A percentile compares a stretch with the other conserved stretches of the same genome.
Conservation (phyloP, 345 rosid genomes). For the Populus pruinosa region DNA sequence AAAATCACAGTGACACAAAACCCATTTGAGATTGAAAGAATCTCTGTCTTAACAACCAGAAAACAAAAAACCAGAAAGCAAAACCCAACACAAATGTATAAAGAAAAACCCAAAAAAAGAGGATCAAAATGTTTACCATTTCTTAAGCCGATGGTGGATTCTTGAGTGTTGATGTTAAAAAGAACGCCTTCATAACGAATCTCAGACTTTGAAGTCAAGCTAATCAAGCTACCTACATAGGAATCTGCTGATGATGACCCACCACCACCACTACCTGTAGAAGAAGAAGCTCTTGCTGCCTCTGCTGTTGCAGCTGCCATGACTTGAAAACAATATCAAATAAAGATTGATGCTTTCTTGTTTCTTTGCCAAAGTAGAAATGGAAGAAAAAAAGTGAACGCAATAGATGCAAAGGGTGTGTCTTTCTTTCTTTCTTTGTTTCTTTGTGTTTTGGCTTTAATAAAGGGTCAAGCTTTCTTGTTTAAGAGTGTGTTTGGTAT, state of each 20-base stretch:
- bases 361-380: not conserved
- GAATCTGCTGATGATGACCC: conserved; percentile 32
- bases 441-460: not conserved
- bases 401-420: not conserved
- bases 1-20: not conserved
- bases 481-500: too few species aligned
- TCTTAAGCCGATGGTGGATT: conserved; percentile 38
- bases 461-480: not conserved
- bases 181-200: conserved; percentile 54
- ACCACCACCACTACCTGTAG: not conserved
- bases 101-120: not conserved
- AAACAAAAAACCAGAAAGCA: not conserved
- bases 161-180: conserved; percentile 38
- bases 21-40: not conserved
- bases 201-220: conserved; percentile 44
- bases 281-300: not conserved
- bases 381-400: not conserved
- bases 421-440: not conserved
- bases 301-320: not conserved
- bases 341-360: not conserved
- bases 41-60: not conserved
- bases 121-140: conserved; percentile 28
- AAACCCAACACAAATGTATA: not conserved
- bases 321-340: not conserved
- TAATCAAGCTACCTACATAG: conserved; percentile 39